These are phyloP conservation scores for Aspergillus terreus DNA, from an alignment of 2,329 filamentous ascomycete species.

Conservation along the genomic window DNA sequence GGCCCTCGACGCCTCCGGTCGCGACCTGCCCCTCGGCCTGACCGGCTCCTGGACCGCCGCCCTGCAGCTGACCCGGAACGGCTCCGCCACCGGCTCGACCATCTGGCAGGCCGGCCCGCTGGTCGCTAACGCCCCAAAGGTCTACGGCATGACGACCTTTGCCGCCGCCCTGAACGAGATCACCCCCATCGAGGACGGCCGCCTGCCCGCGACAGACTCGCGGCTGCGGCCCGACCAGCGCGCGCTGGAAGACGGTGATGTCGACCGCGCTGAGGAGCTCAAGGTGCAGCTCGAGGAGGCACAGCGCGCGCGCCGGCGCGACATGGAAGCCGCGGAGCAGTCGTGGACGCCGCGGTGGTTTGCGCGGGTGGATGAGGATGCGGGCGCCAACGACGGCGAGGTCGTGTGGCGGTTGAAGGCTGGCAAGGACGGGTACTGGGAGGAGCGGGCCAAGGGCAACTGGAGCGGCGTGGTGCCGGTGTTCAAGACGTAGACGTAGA, in stretches of 20 bases:
- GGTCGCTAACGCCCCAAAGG: slow-evolving; percentile 72
- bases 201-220: slow-evolving; percentile 76
- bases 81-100: slow-evolving; percentile 59
- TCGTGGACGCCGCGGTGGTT: slow-evolving; percentile 81
- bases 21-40: slow-evolving; percentile 63
- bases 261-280: slow-evolving; percentile 77
- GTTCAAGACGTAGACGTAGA: slow-evolving; percentile 36
- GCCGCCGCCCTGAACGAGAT: slow-evolving; percentile 84
- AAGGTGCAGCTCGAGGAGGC: slow-evolving; percentile 83
- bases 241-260: slow-evolving; percentile 72
- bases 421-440: slow-evolving; percentile 92
- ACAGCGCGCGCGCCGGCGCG: slow-evolving; percentile 70
- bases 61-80: slow-evolving; percentile 63
- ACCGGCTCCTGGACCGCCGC: slow-evolving; percentile 79
- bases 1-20: slow-evolving; percentile 64
- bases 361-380: slow-evolving; percentile 55
- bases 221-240: slow-evolving; percentile 84
- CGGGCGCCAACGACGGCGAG: slow-evolving; percentile 33
- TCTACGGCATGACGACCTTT: slow-evolving; percentile 86
- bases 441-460: slow-evolving; percentile 65
- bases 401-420: slow-evolving; percentile 66
- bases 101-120: slow-evolving; percentile 77
- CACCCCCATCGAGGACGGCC: slow-evolving; percentile 70
- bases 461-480: slow-evolving; percentile 61
- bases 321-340: slow-evolving; percentile 71